phyloP scores from a whole-genome alignment of 331 rosid genomes.

The Stylosanthes scabra region DNA sequence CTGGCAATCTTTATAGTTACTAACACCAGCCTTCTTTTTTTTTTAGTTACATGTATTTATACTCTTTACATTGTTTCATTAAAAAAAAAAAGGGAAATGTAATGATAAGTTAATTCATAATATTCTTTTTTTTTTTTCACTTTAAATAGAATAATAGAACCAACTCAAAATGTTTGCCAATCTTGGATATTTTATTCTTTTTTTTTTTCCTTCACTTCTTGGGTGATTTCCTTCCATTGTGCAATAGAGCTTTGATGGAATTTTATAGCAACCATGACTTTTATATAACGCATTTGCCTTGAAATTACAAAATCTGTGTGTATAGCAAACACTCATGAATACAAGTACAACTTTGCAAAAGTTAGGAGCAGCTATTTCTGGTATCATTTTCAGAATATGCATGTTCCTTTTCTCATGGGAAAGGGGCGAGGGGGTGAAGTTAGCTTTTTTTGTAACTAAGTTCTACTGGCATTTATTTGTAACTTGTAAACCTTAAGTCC shows the following conservation, averaged over 20 bases:
- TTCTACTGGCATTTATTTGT: too few species aligned
- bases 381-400: background rate
- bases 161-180: background rate
- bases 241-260: background rate
- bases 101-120: background rate
- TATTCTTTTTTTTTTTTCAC: background rate
- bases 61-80: conserved; percentile 5
- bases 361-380: background rate
- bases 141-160: background rate
- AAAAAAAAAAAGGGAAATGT: conserved; percentile 4
- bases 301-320: background rate
- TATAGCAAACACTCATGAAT: background rate
- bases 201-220: background rate
- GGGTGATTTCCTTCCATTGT: background rate
- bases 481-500: too few species aligned
- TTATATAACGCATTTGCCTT: background rate
- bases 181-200: background rate
- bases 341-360: too few species aligned
- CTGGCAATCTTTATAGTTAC: conserved; percentile 37
- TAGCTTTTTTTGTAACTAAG: background rate
- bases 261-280: background rate
- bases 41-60: background rate
- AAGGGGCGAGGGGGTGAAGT: conserved; percentile 14
- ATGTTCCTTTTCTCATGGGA: background rate
- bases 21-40: background rate